Base-by-base conservation (phyloP, 176 grass and related monocot genomes). In the Puccinellia tenuiflora region DNA sequence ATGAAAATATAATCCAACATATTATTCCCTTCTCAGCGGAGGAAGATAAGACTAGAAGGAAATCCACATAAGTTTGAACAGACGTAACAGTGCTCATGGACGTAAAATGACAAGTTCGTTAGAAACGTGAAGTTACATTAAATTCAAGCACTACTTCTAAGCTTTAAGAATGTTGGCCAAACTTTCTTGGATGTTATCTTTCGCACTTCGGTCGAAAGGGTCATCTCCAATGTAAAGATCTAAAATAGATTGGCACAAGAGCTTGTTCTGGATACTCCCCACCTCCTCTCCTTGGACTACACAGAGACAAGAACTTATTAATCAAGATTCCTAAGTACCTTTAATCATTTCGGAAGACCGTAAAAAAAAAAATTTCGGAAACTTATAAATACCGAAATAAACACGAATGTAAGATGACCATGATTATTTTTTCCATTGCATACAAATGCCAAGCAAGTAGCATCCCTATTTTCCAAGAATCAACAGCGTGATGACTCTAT, bases 141-240 rank as follows among this genome's bases (percentile, higher is more conserved):
- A 61, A 24, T 7, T 54, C 31, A 48, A 31, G 29, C 15, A 69
- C 34, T 15, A 35, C 20, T 35, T 28, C 48, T 47, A 86, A 50
- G 47, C 85, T 84, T 88, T 81, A 21, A 95, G 75, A 81, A 79
- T 78, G 78, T 39, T 83, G 28, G 83, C 86, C 71, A 93, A 85
- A 7, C 91, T 93, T 67, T 79, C 79, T 73, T 90, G 91, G 86
- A 95, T 86, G 25, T 75, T 75, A n/a, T 81, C 87, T 85, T 95
- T 98, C 9, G 91, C 96, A 69, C 30, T 82, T 52, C 78, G 90
- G 75, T 98, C 96, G 10, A 98, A 93, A 55, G 96, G 89, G 50
- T 98, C 90, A 2, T 98, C 96, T 15, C 96, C 96, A 4, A 95
- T 82, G 78, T 98, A 95, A 63, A 98, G 96, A 91, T 98, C 96